Evolutionary conservation across 108 stramenopile genomes (phyloP).

Genomic region (Nitzschia sp.): DNA sequence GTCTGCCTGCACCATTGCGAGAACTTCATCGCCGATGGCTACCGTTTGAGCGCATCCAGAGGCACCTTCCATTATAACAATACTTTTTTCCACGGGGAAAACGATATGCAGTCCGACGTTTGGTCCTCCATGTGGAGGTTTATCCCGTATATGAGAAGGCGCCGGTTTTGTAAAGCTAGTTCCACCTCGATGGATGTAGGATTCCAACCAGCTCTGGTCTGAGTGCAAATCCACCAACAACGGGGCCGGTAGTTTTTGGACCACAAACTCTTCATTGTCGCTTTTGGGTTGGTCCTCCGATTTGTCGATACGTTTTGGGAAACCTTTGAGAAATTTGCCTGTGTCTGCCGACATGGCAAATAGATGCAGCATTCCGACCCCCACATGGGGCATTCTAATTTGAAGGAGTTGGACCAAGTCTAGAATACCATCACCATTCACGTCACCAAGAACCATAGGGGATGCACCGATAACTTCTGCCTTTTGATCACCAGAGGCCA

Average conservation of each 20-base stretch:
- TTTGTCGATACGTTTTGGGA: conserved; percentile 57
- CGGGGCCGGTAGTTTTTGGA: conserved; percentile 46
- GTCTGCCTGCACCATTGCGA: conserved; percentile 80
- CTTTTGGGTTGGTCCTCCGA: conserved; percentile 7
- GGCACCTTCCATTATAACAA: conserved; percentile 74
- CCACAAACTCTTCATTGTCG: conserved; percentile 26
- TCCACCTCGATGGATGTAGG: conserved; percentile 49
- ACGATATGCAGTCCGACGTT: conserved; percentile 76
- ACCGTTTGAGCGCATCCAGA: conserved; percentile 76
- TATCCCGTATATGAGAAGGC: not conserved
- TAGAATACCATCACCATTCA: conserved; percentile 70
- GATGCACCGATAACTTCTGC: conserved; percentile 50
- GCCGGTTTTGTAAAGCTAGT: conserved; percentile 20
- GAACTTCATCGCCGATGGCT: conserved; percentile 63
- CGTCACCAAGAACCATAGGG: conserved; percentile 75
- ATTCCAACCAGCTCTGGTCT: conserved; percentile 58
- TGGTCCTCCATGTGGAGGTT: conserved; percentile 60
- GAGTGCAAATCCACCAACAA: conserved; percentile 73
- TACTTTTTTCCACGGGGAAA: conserved; percentile 54
- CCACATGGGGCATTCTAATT: conserved; percentile 27
- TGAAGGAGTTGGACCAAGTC: conserved; percentile 58
- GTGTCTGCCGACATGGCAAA: conserved; percentile 70
- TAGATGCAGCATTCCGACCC: conserved; percentile 20
- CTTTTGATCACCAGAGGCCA: conserved; percentile 18
- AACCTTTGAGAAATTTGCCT: conserved; percentile 55